Percentiles rank a stretch among this genome's conserved stretches.
Evolutionary conservation across 768 basidiomycete genomes (phyloP).

Genomic region (Auriculariales sp.): DNA sequence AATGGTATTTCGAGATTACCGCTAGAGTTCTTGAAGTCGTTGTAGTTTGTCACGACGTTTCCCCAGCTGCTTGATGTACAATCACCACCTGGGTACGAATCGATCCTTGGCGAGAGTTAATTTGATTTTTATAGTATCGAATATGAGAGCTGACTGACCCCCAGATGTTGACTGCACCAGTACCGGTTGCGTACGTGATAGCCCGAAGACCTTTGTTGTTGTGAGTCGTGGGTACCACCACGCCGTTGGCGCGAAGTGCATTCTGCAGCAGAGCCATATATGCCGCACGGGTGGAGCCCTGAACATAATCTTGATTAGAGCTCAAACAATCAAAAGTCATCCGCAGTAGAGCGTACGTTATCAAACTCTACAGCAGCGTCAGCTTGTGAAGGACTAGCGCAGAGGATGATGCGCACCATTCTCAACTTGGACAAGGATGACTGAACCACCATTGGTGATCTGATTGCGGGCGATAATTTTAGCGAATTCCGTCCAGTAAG

Average conservation of each 20-base stretch:
- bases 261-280: slow-evolving; percentile 39
- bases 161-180: slow-evolving; percentile 32
- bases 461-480: slow-evolving; percentile 38
- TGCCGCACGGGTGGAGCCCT: slow-evolving; percentile 24
- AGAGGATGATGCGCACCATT: too few species aligned
- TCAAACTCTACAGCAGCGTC: too few species aligned
- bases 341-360: background rate
- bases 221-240: slow-evolving; percentile 36
- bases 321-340: too few species aligned
- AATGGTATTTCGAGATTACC: slow-evolving; percentile 36
- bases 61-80: slow-evolving; percentile 34
- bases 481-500: slow-evolving; percentile 36
- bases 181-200: slow-evolving; percentile 33
- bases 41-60: slow-evolving; percentile 27
- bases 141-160: slow-evolving; percentile 17
- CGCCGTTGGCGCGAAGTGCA: slow-evolving; percentile 28
- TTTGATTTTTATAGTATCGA: background rate
- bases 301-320: slow-evolving; percentile 20
- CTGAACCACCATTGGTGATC: slow-evolving; percentile 47
- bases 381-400: too few species aligned
- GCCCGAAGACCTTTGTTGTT: slow-evolving; percentile 30
- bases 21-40: background rate
- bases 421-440: slow-evolving; percentile 37
- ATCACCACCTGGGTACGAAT: slow-evolving; percentile 34
- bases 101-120: slow-evolving; percentile 21